phyloP scores from a whole-genome alignment of 768 basidiomycete genomes.

The Crucibulum laeve region DNA sequence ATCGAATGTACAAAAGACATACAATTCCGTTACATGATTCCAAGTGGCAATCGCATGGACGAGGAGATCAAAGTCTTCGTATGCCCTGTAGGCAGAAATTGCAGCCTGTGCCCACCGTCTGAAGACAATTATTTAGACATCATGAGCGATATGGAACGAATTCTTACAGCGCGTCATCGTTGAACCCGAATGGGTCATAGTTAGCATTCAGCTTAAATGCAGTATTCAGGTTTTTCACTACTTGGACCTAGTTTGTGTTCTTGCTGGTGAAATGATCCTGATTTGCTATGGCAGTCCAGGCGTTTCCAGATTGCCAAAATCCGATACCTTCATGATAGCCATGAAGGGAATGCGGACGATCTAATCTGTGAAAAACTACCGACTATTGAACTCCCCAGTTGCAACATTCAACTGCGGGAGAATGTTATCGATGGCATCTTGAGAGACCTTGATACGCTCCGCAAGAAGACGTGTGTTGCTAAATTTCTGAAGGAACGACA shows the following conservation, averaged over 20 bases:
- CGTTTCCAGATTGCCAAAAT: slow-evolving; percentile 41
- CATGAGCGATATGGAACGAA: no score
- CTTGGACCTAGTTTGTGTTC: background rate
- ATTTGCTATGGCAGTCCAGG: slow-evolving; percentile 36
- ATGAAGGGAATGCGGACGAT: no score
- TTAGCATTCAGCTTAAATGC: background rate
- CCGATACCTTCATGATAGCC: slow-evolving; percentile 24
- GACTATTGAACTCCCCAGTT: background rate
- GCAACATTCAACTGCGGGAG: slow-evolving; percentile 24
- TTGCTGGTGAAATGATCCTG: slow-evolving; percentile 22
- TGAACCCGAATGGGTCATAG: background rate
- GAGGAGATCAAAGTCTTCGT: slow-evolving; percentile 34
- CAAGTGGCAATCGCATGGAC: slow-evolving; percentile 42
- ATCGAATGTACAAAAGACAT: slow-evolving; percentile 11
- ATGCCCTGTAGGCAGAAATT: slow-evolving; percentile 43
- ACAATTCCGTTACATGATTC: slow-evolving; percentile 47
- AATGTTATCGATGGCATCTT: slow-evolving; percentile 31
- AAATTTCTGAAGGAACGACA: background rate
- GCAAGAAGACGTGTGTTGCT: slow-evolving; percentile 21
- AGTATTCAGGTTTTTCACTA: background rate
- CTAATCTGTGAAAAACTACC: background rate
- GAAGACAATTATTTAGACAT: no score
- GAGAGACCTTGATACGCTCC: slow-evolving; percentile 32
- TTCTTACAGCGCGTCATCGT: background rate
- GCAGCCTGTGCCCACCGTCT: slow-evolving; percentile 55